These are phyloP conservation scores for Carallia pectinifolia DNA, from an alignment of 345 rosid genomes.

Conservation along the genomic window DNA sequence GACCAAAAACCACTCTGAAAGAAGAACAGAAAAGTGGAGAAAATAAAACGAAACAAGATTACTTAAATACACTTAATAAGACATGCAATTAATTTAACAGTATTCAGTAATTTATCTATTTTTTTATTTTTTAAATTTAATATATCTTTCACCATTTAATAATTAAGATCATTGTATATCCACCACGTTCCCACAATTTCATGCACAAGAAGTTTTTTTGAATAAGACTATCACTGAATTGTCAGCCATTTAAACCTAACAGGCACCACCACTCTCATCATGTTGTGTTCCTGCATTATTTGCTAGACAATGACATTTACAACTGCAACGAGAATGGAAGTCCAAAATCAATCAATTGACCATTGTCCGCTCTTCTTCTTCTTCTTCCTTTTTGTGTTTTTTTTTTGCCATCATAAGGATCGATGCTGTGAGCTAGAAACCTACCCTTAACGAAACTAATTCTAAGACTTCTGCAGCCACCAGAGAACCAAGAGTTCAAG, in stretches of 20 bases:
- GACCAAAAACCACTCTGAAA: background rate
- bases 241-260: background rate
- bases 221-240: background rate
- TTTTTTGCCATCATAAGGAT: background rate
- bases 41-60: no score
- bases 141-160: no score
- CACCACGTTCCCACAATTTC: no score
- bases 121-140: no score
- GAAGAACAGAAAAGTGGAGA: no score
- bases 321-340: background rate
- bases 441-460: background rate
- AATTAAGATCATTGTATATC: no score
- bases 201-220: no score
- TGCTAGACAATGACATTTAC: background rate
- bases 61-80: no score
- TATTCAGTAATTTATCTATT: no score
- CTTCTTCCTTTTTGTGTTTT: background rate
- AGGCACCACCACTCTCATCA: background rate
- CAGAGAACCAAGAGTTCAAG: background rate
- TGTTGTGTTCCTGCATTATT: background rate
- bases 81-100: no score
- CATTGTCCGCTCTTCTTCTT: background rate
- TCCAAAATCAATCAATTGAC: background rate
- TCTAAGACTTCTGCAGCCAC: background rate
- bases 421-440: background rate